Evolutionary conservation across 1,284 basidiomycete genomes (phyloP), one percentile per base, ranked within the genome.

Genomic region (Xanthoconium separans): DNA sequence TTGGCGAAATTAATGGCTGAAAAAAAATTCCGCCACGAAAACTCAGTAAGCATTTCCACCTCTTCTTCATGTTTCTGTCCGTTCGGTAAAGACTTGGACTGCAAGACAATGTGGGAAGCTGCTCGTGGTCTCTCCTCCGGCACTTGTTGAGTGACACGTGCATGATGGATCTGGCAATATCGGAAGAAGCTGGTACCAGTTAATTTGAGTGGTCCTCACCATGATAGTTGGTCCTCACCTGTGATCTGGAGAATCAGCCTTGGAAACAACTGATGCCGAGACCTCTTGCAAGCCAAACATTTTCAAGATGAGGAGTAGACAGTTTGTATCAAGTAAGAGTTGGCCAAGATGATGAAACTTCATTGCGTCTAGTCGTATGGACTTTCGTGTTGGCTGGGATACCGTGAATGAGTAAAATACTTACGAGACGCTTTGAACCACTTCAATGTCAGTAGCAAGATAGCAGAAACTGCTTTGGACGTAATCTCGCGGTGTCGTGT

Each of bases 1-100:
- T 95, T 95, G 27, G 96, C 92, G 69, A 98, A 98, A 71, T 98
- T 98, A 75, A 98, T 96, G n/a, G 89, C 87, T 10, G 94, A 85
- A 73, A 98, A 99, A 72, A 99, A 98, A 74, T 99, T 99, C 51
- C 97, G 79, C 95, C 96, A 99, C 6, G 94, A 97, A 71, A 93
- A 99, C 47, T 98, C 94, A 18, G 87, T 90, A 52, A 98, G 80
- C 65, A 97, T 78, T 65, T 98, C 95, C 29, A 97, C 77, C 61
- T 97, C 95, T 63, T 94, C 92, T 50, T 91, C 87, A 27, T 82
- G 81, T 63, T 76, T 82, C 62, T 85, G 80, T 41, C 87, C 87
- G 60, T 87, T 89, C 7, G 87, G 86, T 20, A 88, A 73, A 13
- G 66, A 76, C 33, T 76, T 80, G 27, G 75, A 73, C 58, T 83